Conservation (phyloP, 805 yeast genomes). For the Hanseniaspora lindneri region DNA sequence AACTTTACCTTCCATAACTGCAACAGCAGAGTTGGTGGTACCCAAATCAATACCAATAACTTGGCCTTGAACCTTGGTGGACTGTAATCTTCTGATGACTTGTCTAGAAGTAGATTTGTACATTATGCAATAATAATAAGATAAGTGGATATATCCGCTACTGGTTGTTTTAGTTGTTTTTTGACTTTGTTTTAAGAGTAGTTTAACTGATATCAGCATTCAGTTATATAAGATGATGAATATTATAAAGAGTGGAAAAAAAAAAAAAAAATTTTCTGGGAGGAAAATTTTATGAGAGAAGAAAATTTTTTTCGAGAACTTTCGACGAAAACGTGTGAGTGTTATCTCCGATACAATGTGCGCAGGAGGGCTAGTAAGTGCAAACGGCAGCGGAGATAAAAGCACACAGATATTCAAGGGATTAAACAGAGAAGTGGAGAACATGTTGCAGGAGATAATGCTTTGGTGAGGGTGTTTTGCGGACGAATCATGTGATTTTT, state of each 20-base stretch:
- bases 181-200: not conserved
- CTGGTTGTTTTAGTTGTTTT: not conserved
- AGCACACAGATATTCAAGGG: too few species aligned
- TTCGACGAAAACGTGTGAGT: not conserved
- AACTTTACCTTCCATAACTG: conserved; percentile 57
- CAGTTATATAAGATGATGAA: not conserved
- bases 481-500: not conserved
- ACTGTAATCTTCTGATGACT: conserved; percentile 28
- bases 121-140: too few species aligned
- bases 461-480: too few species aligned
- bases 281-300: not conserved
- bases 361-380: not conserved
- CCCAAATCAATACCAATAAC: conserved; percentile 80
- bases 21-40: conserved; percentile 81
- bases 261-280: not conserved
- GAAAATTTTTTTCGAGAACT: not conserved
- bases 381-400: not conserved
- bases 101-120: conserved; percentile 16
- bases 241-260: not conserved
- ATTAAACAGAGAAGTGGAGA: too few species aligned
- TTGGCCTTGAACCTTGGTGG: conserved; percentile 30
- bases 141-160: too few species aligned
- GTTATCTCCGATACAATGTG: not conserved
- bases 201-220: not conserved
- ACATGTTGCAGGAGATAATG: too few species aligned